phyloP scores from a whole-genome alignment of 306 rosid species.

The Hylodesmum podocarpum region DNA sequence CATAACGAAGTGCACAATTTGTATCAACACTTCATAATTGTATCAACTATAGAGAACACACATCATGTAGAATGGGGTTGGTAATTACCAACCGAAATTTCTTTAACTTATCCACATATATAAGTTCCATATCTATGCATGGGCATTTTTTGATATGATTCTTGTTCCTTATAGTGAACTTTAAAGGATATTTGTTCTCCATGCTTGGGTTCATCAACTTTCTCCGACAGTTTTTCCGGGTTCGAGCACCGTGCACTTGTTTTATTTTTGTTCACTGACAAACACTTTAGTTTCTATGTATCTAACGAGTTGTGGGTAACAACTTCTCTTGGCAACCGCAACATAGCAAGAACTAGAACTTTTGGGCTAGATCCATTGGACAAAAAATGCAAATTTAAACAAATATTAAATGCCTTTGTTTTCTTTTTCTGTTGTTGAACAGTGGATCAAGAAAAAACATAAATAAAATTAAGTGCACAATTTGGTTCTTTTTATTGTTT shows the following conservation, averaged over 20 bases:
- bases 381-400: background rate
- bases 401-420: background rate
- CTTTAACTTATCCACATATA: conserved; percentile 2
- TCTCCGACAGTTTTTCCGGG: conserved; percentile 50
- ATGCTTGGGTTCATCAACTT: conserved; percentile 38
- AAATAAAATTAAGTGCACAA: background rate
- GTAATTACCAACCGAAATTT: too few species aligned
- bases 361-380: background rate
- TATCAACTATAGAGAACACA: background rate
- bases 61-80: too few species aligned
- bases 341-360: background rate
- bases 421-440: background rate
- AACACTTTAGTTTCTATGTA: background rate
- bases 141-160: conserved; percentile 30
- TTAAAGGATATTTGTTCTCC: conserved; percentile 24
- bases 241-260: conserved; percentile 35
- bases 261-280: conserved; percentile 19
- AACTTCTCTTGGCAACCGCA: conserved; percentile 17
- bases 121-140: conserved; percentile 8
- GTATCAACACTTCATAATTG: background rate
- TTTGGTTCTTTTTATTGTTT: too few species aligned
- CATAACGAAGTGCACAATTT: background rate
- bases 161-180: conserved; percentile 32
- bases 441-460: background rate
- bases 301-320: conserved; percentile 29